A percentile compares a stretch with the other conserved stretches of the same genome.
These are phyloP conservation scores for Lonicera japonica DNA, from an alignment of 129 eudicot species.

Conservation along the genomic window DNA sequence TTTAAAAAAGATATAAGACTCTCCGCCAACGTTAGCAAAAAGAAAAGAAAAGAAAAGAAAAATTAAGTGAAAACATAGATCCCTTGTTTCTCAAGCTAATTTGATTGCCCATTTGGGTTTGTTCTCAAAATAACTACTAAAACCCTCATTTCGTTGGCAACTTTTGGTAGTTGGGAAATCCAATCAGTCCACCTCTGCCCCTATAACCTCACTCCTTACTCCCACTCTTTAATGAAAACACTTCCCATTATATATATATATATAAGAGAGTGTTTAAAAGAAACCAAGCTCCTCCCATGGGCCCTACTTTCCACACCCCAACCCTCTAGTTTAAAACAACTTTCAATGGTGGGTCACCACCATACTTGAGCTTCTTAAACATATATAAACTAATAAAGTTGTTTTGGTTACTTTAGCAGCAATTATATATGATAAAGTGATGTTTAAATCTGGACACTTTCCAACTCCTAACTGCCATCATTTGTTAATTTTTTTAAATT, in stretches of 20 bases:
- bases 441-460: conserved; percentile 29
- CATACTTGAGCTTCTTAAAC: conserved; percentile 19
- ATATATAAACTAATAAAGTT: neutral
- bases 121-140: neutral
- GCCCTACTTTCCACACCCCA: neutral
- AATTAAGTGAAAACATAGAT: neutral
- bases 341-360: conserved; percentile 29
- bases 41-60: too few relatives aligned
- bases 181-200: too few relatives aligned
- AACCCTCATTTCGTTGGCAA: neutral
- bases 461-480: conserved; percentile 14
- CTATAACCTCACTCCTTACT: too few relatives aligned
- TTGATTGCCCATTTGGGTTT: conserved; percentile 1
- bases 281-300: too few relatives aligned
- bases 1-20: too few relatives aligned
- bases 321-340: conserved; percentile 1
- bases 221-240: neutral
- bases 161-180: conserved; percentile 1
- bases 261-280: neutral
- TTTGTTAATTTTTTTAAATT: neutral
- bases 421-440: conserved; percentile 23
- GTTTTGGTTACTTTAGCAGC: conserved; percentile 24
- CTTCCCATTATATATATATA: neutral
- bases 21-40: too few relatives aligned
- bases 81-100: conserved; percentile 11